Conservation (phyloP, 2,329 filamentous ascomycete genomes). For the Pyrenophora graminea region DNA sequence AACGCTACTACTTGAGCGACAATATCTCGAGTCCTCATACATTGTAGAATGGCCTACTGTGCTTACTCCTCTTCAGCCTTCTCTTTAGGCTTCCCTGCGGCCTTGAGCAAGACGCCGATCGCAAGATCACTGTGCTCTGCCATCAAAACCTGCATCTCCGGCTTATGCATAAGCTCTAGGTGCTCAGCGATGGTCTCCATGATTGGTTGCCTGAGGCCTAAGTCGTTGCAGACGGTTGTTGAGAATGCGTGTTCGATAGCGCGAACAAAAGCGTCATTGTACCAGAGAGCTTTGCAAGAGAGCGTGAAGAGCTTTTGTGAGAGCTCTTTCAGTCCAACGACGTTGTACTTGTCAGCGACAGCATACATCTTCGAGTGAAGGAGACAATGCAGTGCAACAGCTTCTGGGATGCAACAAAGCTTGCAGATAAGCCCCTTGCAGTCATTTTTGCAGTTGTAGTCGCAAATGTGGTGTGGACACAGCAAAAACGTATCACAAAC, state of each 20-base stretch:
- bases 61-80: no score
- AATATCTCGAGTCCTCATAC: no score
- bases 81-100: background rate
- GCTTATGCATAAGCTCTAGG: constrained; percentile 11
- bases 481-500: background rate
- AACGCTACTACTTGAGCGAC: no score
- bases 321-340: background rate
- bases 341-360: constrained; percentile 18
- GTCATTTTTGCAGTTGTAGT: fast-evolving
- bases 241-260: constrained; percentile 32
- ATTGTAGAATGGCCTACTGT: no score
- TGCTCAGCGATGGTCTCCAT: constrained; percentile 30
- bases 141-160: constrained; percentile 11
- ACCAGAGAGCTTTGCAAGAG: constrained; percentile 9
- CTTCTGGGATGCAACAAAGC: background rate
- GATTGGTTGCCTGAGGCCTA: constrained; percentile 37
- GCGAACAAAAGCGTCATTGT: constrained; percentile 25
- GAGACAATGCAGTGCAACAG: background rate
- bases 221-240: constrained; percentile 32
- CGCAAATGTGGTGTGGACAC: background rate
- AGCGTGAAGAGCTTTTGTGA: background rate
- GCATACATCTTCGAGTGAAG: constrained; percentile 18
- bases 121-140: constrained; percentile 9
- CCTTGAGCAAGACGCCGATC: constrained; percentile 3
- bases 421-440: background rate